Percentiles rank a stretch among this genome's conserved stretches.
These are phyloP conservation scores for Aspergillus vadensis DNA, from an alignment of 2,329 filamentous ascomycete genomes.

Conservation along the genomic window DNA sequence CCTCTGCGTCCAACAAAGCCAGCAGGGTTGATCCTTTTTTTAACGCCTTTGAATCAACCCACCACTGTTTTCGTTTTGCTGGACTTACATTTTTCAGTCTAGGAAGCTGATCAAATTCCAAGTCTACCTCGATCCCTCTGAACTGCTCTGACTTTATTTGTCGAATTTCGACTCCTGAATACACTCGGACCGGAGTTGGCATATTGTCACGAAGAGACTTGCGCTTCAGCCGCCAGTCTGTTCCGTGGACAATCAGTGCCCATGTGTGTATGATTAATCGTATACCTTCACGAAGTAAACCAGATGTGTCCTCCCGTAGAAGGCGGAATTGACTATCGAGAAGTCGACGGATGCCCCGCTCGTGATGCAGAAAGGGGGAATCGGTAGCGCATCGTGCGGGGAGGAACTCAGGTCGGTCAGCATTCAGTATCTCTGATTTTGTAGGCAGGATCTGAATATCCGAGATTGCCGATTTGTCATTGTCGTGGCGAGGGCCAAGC, in stretches of 20 bases:
- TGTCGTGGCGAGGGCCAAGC: slow-evolving; percentile 11
- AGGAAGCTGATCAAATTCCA: slow-evolving; percentile 14
- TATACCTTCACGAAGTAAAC: slow-evolving; percentile 13
- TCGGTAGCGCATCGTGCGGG: background rate
- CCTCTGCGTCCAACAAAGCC: slow-evolving; percentile 11
- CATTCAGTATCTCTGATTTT: slow-evolving; percentile 6
- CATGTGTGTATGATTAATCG: slow-evolving; percentile 10
- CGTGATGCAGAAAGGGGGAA: background rate
- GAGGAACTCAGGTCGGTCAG: slow-evolving; percentile 9
- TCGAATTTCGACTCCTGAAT: slow-evolving; percentile 2
- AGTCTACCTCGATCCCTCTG: slow-evolving; percentile 10
- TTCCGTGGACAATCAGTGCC: background rate
- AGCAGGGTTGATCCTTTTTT: slow-evolving; percentile 4
- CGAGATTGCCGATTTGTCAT: slow-evolving; percentile 10
- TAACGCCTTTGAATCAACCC: slow-evolving; percentile 4
- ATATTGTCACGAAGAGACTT: slow-evolving; percentile 7
- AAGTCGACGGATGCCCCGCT: slow-evolving; percentile 13
- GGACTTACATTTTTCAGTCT: background rate
- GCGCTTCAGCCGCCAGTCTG: slow-evolving; percentile 10
- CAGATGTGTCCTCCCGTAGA: slow-evolving; percentile 16
- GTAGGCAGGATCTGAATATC: slow-evolving; percentile 12
- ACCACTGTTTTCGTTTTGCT: slow-evolving; percentile 6
- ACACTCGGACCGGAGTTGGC: slow-evolving; percentile 11
- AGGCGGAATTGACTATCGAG: slow-evolving; percentile 17
- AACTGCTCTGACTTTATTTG: background rate